Conservation (phyloP, 495 filamentous ascomycete genomes). For the Tuber aestivum region DNA sequence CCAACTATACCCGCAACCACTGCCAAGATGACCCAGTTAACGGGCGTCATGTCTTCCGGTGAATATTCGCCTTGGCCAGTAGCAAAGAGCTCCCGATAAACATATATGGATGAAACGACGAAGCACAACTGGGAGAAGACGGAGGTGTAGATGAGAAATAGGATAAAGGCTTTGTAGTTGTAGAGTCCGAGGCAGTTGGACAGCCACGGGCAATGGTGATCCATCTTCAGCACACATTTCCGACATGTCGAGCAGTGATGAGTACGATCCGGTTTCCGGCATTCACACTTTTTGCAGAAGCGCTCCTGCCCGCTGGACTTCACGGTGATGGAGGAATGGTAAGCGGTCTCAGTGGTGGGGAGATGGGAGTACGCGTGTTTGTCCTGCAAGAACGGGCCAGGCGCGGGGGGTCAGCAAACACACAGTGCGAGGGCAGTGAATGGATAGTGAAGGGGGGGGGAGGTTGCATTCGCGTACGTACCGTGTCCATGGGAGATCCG, state of each 20-base stretch:
- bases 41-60: slow-evolving; percentile 66
- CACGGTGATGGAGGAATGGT: slow-evolving; percentile 68
- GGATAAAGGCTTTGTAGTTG: slow-evolving; percentile 92
- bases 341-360: slow-evolving; percentile 55
- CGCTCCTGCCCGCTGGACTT: slow-evolving; percentile 78
- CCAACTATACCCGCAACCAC: slow-evolving; percentile 87
- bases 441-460: slow-evolving; percentile 52
- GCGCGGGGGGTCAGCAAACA: slow-evolving; percentile 3
- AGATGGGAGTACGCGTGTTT: slow-evolving; percentile 56
- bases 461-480: slow-evolving; percentile 49
- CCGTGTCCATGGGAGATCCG: slow-evolving; percentile 55
- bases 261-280: slow-evolving; percentile 85
- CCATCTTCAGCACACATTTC: slow-evolving; percentile 96
- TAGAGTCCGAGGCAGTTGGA: slow-evolving; percentile 88
- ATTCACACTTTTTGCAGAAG: slow-evolving; percentile 96
- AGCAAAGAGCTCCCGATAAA: slow-evolving; percentile 70
- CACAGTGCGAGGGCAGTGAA: slow-evolving; percentile 54
- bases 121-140: slow-evolving; percentile 82
- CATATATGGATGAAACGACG: slow-evolving; percentile 63
- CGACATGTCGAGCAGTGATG: slow-evolving; percentile 94
- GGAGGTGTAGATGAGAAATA: slow-evolving; percentile 88
- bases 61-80: slow-evolving; percentile 53
- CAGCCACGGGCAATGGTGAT: slow-evolving; percentile 97
- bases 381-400: not conserved
- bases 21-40: slow-evolving; percentile 82